Evolutionary conservation across 2,329 filamentous ascomycete genomes (phyloP).

Genomic region (Trichothecium roseum): DNA sequence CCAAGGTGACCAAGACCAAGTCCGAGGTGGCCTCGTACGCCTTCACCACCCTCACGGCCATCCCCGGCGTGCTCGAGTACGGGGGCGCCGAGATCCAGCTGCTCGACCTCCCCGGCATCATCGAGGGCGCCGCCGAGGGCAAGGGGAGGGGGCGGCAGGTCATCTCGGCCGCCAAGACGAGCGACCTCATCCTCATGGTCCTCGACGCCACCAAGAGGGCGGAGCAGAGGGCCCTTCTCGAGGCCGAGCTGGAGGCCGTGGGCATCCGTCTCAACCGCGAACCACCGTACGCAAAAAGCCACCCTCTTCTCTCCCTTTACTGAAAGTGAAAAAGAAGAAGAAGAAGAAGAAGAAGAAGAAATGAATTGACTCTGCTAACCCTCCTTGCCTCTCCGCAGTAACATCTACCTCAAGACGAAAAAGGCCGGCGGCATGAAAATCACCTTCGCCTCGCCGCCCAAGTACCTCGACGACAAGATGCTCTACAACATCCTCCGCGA

Average conservation of each 20-base stretch:
- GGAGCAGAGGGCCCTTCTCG: constrained; percentile 80
- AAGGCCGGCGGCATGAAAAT: constrained; percentile 99
- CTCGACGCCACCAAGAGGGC: constrained; percentile 93
- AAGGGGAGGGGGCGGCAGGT: constrained; percentile 94
- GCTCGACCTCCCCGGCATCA: constrained; percentile 94
- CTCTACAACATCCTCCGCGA: constrained; percentile 93
- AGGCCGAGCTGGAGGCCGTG: constrained; percentile 88
- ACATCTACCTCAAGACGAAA: constrained; percentile 94
- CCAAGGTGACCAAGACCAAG: constrained; percentile 95
- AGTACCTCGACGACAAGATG: constrained; percentile 94
- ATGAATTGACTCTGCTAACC: too few relatives aligned
- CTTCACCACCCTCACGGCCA: constrained; percentile 95
- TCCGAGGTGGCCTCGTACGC: constrained; percentile 93
- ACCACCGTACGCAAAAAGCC: constrained; percentile 55
- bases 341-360: too few relatives aligned
- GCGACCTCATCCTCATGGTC: constrained; percentile 93
- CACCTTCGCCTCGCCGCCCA: constrained; percentile 82
- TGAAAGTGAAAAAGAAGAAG: too few relatives aligned
- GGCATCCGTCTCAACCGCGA: constrained; percentile 88
- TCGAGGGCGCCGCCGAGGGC: constrained; percentile 90
- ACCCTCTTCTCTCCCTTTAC: neutral
- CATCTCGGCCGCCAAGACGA: constrained; percentile 96
- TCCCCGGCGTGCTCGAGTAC: constrained; percentile 94
- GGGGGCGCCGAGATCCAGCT: constrained; percentile 97
- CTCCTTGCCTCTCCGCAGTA: constrained; percentile 40